A percentile compares a stretch with the other conserved stretches of the same genome.
phyloP scores from a whole-genome alignment of 2,329 filamentous ascomycete species.

The Monosporascus sp. region DNA sequence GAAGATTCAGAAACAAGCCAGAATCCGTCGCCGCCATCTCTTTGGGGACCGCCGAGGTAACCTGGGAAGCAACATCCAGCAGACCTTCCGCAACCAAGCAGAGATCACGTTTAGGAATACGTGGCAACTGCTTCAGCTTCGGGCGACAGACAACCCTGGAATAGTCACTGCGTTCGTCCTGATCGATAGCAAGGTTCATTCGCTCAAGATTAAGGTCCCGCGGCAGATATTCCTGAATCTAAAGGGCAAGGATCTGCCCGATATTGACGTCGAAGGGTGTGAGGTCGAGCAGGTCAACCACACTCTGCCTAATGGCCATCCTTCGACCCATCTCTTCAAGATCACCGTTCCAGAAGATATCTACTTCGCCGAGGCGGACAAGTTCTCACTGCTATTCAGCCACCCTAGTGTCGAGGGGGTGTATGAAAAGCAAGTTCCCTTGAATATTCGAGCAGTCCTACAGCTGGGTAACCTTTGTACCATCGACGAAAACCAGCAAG shows the following conservation, averaged over 20 bases:
- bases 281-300: conserved; percentile 89
- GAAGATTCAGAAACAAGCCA: conserved; percentile 93
- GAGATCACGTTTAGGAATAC: conserved; percentile 85
- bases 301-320: conserved; percentile 89
- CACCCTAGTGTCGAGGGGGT: conserved; percentile 95
- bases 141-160: conserved; percentile 76
- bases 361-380: conserved; percentile 79
- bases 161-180: conserved; percentile 84
- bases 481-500: conserved; percentile 85
- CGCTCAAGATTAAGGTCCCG: conserved; percentile 81
- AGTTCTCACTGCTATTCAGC: conserved; percentile 77
- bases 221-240: conserved; percentile 89
- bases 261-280: conserved; percentile 81
- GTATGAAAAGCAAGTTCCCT: conserved; percentile 88
- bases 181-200: conserved; percentile 88
- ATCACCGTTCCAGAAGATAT: conserved; percentile 83
- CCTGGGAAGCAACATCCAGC: conserved; percentile 59
- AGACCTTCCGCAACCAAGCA: conserved; percentile 83
- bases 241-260: conserved; percentile 78
- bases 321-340: conserved; percentile 90
- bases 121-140: conserved; percentile 90
- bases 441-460: conserved; percentile 81
- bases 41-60: conserved; percentile 80
- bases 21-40: conserved; percentile 77
- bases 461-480: conserved; percentile 88